These are phyloP conservation scores for Agaricus blazei DNA, from an alignment of 768 basidiomycete species.

Conservation along the genomic window DNA sequence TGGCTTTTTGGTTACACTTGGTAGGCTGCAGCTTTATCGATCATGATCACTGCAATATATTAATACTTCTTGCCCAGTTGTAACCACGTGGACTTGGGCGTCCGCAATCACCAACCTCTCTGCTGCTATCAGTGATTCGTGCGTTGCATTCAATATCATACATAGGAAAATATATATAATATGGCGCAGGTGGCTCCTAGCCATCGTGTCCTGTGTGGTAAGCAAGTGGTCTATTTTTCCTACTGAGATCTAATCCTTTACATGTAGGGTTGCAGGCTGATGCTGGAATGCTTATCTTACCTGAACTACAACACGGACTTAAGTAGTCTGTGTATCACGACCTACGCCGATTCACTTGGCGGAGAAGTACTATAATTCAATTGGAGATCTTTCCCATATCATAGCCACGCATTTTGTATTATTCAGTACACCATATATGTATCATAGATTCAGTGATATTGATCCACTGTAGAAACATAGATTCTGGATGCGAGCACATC, in stretches of 20 bases:
- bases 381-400: background rate
- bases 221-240: background rate
- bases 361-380: background rate
- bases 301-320: background rate
- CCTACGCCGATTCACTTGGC: background rate
- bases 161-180: background rate
- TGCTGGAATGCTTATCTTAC: conserved; percentile 11
- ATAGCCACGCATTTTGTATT: conserved; percentile 2
- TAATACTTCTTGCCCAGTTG: conserved; percentile 11
- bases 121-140: conserved; percentile 23
- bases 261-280: conserved; percentile 20
- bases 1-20: conserved; percentile 26
- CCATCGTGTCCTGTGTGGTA: conserved; percentile 23
- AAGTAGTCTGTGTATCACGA: conserved; percentile 9
- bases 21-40: conserved; percentile 17
- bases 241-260: background rate
- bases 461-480: background rate
- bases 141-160: conserved; percentile 1
- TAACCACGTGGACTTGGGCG: conserved; percentile 17
- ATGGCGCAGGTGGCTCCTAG: conserved; percentile 21
- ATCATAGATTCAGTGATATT: background rate
- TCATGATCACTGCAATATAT: background rate
- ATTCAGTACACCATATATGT: background rate
- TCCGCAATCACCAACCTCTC: conserved; percentile 18
- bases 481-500: background rate